Percentiles rank a stretch among this genome's conserved stretches.
phyloP scores from a whole-genome alignment of 1,284 basidiomycete genomes.

The Ceratorhiza oryzae-sativae region DNA sequence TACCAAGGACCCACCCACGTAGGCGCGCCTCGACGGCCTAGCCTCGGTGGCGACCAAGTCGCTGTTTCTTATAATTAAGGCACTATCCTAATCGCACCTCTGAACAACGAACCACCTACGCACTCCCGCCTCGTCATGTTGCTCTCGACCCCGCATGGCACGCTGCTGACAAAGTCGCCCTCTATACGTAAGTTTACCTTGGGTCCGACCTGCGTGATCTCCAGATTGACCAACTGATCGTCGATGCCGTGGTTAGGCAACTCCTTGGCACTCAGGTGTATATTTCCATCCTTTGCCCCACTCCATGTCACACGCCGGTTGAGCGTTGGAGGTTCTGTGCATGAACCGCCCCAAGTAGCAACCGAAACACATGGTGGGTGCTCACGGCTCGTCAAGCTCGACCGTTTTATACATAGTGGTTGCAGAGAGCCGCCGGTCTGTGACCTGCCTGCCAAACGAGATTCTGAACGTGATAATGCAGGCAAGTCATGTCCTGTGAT shows the following conservation, averaged over 20 bases:
- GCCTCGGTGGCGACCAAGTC: slow-evolving; percentile 15
- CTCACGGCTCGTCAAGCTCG: neutral
- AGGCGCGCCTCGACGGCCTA: neutral
- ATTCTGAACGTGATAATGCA: slow-evolving; percentile 14
- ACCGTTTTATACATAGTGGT: neutral
- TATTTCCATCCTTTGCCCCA: slow-evolving; percentile 20
- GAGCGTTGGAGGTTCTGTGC: neutral
- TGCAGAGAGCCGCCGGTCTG: neutral
- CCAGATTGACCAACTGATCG: slow-evolving; percentile 45
- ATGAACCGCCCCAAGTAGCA: neutral
- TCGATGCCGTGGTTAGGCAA: slow-evolving; percentile 44
- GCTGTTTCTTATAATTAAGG: slow-evolving; percentile 33
- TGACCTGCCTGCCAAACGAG: slow-evolving; percentile 21
- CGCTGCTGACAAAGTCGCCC: neutral
- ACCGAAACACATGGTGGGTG: neutral
- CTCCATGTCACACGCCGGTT: neutral
- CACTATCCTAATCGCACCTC: slow-evolving; percentile 3
- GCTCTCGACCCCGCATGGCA: slow-evolving; percentile 20
- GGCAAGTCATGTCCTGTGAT: neutral
- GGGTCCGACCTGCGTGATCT: neutral
- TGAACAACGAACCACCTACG: slow-evolving; percentile 4
- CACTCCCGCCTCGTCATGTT: slow-evolving; percentile 10
- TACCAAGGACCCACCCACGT: neutral
- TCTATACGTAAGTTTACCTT: slow-evolving; percentile 3
- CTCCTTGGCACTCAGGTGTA: slow-evolving; percentile 42